Evolutionary conservation across 306 rosid genomes (phyloP), one percentile per base, ranked within the genome.

Genomic region (Lathyrus sativus): DNA sequence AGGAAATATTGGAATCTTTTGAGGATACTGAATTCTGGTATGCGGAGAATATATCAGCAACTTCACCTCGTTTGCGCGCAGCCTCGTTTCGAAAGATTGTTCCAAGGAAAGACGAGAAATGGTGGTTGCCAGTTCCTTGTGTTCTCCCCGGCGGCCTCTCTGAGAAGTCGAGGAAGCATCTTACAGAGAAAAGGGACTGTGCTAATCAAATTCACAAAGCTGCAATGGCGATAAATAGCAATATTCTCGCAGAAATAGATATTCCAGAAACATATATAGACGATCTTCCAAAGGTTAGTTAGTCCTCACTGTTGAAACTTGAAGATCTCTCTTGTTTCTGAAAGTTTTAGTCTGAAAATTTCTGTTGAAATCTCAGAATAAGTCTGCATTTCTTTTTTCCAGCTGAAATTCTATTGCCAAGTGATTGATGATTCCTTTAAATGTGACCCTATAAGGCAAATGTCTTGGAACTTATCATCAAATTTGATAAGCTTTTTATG

Each of bases 51-150:
- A 70, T 85, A 76, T 83, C 99, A 1, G 86, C 81, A 7, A 79
- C 78, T 64, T 85, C 97, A 9, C 67, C 50, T 41, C 79, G 74
- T 11, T 65, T 77, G 7, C 81, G 76, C 3, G 78, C 85, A 2
- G 83, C 91, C 70, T 95, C 99, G 0, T 90, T 88, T 62, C 81
- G 97, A 14, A 82, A 71, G 83, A 41, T 83, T 71, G 72, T 22
- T 77, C 83, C 81, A 73, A 68, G 95, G 75, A 90, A 87, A 68
- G 97, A 95, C 35, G 99, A 88, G 68, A 95, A 95, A 72, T 95
- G 99, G 99, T 95, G 99, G 99, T 28, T 90, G 67, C 99, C 99
- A 15, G 82, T 87, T 51, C 97, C 99, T 38, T 95, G 97, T 79
- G 90, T 90, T 70, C 88, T 84, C 61, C 82, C 96, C 0, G 87